Percentiles rank a stretch among this genome's conserved stretches.
Conservation (phyloP, 441 rosid genomes). For the Hypseocharis bilobata region DNA sequence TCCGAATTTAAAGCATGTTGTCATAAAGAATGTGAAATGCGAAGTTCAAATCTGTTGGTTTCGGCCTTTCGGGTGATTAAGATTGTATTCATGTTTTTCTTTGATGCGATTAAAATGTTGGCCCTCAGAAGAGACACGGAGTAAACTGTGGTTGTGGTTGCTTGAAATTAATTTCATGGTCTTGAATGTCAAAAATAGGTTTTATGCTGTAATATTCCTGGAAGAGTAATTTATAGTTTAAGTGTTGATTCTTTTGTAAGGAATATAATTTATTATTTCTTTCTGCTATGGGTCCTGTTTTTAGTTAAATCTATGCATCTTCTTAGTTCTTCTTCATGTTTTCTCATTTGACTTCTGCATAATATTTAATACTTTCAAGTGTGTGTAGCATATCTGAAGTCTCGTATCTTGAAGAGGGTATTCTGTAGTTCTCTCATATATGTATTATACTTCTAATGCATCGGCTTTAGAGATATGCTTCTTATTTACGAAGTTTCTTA, state of each 20-base stretch:
- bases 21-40: not conserved
- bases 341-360: not conserved
- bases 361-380: too few species aligned
- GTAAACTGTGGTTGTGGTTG: not conserved
- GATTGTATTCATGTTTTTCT: not conserved
- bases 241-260: not conserved
- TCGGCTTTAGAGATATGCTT: too few species aligned
- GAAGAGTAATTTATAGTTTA: too few species aligned
- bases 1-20: not conserved
- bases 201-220: too few species aligned
- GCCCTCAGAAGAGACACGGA: not conserved
- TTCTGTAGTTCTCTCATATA: not conserved
- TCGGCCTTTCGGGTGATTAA: not conserved
- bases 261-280: too few species aligned
- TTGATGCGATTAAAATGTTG: not conserved
- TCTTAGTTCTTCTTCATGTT: not conserved
- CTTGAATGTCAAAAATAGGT: not conserved
- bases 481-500: not conserved
- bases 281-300: too few species aligned
- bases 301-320: too few species aligned
- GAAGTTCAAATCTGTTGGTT: too few species aligned
- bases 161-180: too few species aligned
- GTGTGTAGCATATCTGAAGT: too few species aligned
- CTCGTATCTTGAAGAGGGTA: too few species aligned
- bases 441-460: not conserved